Evolutionary conservation across 2,329 filamentous ascomycete species (phyloP), one percentile per base, ranked within the genome.

Genomic region (Cladosporium sp.): DNA sequence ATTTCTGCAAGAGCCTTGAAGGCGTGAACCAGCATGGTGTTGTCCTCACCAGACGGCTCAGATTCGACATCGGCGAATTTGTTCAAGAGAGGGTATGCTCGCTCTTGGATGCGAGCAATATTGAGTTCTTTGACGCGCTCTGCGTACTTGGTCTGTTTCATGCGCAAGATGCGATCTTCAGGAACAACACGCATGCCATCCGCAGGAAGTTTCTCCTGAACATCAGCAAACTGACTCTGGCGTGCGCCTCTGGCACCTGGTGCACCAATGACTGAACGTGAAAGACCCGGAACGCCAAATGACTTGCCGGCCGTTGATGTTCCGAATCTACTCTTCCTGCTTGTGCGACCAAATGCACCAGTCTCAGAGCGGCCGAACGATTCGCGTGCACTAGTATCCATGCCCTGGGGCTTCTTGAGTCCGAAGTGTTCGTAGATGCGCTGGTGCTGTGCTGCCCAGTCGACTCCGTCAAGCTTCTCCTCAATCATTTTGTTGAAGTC

Each of bases 381-480:
- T 50, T 72, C 61, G 71, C 71, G 63, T 60, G 71, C 61, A 25
- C 68, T 69, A 28, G 63, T 59, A 20, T 75, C 73, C 6, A 60
- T 19, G 51, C 69, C 72, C 63, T 67, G 64, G 19, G 72, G 77
- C 63, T 75, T 78, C 43, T 78, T 80, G 15, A 99, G 88, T 14
- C 94, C 94, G 73, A 99, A 97, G 74, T 99, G 94, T 69, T 96
- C 87, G 75, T 97, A 97, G 64, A 99, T 96, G 65, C 87, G 87
- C 74, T 89, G 90, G 63, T 93, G 88, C 76, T 97, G 93, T 15
- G 89, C 88, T 67, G 97, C 92, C 92, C 94, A 97, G 73, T 97
- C 92, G 79, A 96, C 88, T 20, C 65, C 69, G 30, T 92, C 90
- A 51, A 97, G 87, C 70, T 96, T 95, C 68, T 97, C 92, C 72